Base-by-base conservation (phyloP, 495 filamentous ascomycete species). In the Penicillium mononematosum region DNA sequence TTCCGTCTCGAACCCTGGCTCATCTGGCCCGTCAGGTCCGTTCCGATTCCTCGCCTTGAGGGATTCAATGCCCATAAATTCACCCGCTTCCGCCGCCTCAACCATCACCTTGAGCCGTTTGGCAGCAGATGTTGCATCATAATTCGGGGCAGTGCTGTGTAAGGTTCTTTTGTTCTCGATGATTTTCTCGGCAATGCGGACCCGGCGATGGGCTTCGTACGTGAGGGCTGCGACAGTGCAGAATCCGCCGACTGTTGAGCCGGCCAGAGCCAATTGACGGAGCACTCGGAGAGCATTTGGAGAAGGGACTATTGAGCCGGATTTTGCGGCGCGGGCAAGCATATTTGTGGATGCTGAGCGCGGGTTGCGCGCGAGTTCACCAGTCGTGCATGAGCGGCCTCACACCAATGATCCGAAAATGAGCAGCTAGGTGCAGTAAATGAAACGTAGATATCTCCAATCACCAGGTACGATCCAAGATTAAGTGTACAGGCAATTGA, bases 271-370 rank as follows among this genome's bases (percentile, higher is more conserved):
- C 43, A 79, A 58, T 51, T 71, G 67, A 12, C 76, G 75, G 25
- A 79, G 72, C 3, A 73, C 71, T 44, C 75, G 74, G 31, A 79
- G 70, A 29, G 74, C 75, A 68, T 78, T 77, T 50, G 71, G 76
- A 39, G 76, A 78, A 29, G 76, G 76, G 22, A 77, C 66, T 52
- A 67, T 61, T 11, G 75, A 63, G 39, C 67, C 59, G 44, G 62
- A 56, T 41, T 64, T 64, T 31, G 65, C 58, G 55, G 71, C 60
- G 56, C 68, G 71, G 43, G 69, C 36, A 58, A 72, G 64, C 74
- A 77, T 77, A 56, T 53, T 53, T 62, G 51, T 22, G 45, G 47
- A 45, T 56, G 62, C 58, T 66, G 66, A 60, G 64, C 69, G 68
- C 73, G 38, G 59, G 59, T 48, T 59, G 58, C 63, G 66, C 56